These are phyloP conservation scores for Cladophialophora yegresii DNA, from an alignment of 2,329 filamentous ascomycete genomes.

Conservation along the genomic window DNA sequence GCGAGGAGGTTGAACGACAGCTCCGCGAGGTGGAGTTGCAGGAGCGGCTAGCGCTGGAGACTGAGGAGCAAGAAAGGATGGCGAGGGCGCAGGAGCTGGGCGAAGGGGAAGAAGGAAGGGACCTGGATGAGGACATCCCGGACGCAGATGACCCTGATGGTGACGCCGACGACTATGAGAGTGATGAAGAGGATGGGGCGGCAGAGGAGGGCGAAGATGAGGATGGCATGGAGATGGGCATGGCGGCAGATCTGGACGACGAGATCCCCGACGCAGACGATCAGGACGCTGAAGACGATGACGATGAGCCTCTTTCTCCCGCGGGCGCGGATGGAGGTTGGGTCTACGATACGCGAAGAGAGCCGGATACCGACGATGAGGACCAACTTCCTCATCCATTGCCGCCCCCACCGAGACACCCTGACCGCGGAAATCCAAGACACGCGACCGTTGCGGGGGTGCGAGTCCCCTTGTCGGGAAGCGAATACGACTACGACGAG, in stretches of 20 bases:
- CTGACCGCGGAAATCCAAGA: neutral
- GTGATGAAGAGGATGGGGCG: constrained; percentile 43
- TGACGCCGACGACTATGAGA: constrained; percentile 48
- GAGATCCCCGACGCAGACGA: constrained; percentile 56
- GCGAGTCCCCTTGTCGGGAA: constrained; percentile 21
- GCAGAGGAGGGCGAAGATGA: constrained; percentile 54
- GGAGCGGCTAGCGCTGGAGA: constrained; percentile 43
- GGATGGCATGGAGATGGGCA: constrained; percentile 40
- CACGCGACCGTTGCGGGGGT: constrained; percentile 25
- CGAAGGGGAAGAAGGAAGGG: constrained; percentile 41
- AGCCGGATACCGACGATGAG: constrained; percentile 32
- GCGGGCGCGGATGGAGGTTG: constrained; percentile 35
- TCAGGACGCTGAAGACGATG: constrained; percentile 41
- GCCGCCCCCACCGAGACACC: neutral
- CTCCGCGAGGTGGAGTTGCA: constrained; percentile 73
- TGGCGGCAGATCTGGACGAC: constrained; percentile 46
- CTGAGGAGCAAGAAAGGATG: constrained; percentile 46
- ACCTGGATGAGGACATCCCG: constrained; percentile 52
- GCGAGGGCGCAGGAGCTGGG: constrained; percentile 43
- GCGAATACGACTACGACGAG: constrained; percentile 56
- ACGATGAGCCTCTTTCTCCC: constrained; percentile 43
- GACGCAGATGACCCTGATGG: constrained; percentile 46
- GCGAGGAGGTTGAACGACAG: constrained; percentile 78
- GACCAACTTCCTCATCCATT: constrained; percentile 15
- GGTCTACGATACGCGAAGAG: constrained; percentile 35